Evolutionary conservation across 176 grass and related monocot genomes (phyloP), one percentile per base, ranked within the genome.

Genomic region (Triticum timopheevii): DNA sequence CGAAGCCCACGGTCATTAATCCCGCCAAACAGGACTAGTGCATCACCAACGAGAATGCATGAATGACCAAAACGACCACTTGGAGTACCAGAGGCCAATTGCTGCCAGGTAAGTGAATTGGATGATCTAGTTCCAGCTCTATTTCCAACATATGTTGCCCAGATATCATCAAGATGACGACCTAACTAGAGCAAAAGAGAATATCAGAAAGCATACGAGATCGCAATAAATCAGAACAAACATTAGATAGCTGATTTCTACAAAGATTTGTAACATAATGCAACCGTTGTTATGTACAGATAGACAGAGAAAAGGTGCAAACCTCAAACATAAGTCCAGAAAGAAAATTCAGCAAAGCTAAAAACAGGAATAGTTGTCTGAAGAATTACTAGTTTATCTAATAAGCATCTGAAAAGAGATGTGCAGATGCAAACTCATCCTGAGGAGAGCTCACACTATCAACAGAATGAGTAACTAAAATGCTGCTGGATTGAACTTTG

Each of bases 91-190:
- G 94, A 96, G 80, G 76, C 87, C 70, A 98, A 88, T 40, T 94
- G 88, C 61, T 94, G 92, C 97, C 97, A 98, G 61, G 42, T 88
- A 47, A 94, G 70, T 71, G 85, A 39, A 71, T 70, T 77, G 45
- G 82, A 70, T 11, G 42, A 81, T 86, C 86, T 89, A 87, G 92
- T 93, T 75, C 87, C 85, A 77, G 42, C 84, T 82, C 90, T 90
- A 89, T 83, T 94, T 94, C 96, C 96, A 84, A 91, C 78, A 83
- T 98, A 92, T 45, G 93, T 89, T 69, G 89, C 89, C 97, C 97
- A 96, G 56, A 92, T 98, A 82, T 98, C 97, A 88, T 96, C 94
- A 56, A 98, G 90, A 89, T 98, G 97, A 76, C 87, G 92, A 81
- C 97, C 97, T 98, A 90, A 95, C 86, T 89, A 87, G 87, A 84